These are phyloP conservation scores for Wickerhamiella allomyrinae DNA, from an alignment of 805 yeast genomes.

Conservation along the genomic window DNA sequence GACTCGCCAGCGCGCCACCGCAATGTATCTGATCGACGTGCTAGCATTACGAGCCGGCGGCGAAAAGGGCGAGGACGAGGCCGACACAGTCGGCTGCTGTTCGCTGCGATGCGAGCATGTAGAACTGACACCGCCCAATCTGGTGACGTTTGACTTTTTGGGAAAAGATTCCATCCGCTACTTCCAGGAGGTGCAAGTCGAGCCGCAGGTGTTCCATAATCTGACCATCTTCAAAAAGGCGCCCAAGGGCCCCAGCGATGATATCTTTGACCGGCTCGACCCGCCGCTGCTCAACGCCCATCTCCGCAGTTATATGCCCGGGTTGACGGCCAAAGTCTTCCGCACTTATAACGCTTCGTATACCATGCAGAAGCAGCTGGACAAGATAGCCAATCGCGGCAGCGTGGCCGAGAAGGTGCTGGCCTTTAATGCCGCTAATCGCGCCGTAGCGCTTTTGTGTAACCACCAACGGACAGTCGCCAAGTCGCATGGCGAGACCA, in stretches of 20 bases:
- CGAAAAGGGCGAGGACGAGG: slow-evolving; percentile 93
- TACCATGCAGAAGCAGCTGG: slow-evolving; percentile 92
- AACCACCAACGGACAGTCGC: slow-evolving; percentile 91
- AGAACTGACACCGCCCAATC: slow-evolving; percentile 69
- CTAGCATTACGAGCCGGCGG: slow-evolving; percentile 97
- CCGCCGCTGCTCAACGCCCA: slow-evolving; percentile 74
- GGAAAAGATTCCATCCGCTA: slow-evolving; percentile 93
- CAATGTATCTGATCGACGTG: slow-evolving; percentile 80
- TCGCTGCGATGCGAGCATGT: slow-evolving; percentile 84
- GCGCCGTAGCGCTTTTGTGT: slow-evolving; percentile 91
- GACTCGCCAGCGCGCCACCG: slow-evolving; percentile 85
- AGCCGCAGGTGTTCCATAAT: slow-evolving; percentile 81
- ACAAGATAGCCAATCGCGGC: slow-evolving; percentile 71
- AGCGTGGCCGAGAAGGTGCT: slow-evolving; percentile 78
- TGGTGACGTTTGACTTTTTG: slow-evolving; percentile 76
- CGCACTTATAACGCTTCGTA: slow-evolving; percentile 95
- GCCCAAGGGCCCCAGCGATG: slow-evolving; percentile 87
- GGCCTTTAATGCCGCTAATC: slow-evolving; percentile 83
- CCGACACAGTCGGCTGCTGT: slow-evolving; percentile 97
- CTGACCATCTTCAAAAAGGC: slow-evolving; percentile 71
- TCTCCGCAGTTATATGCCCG: slow-evolving; percentile 80
- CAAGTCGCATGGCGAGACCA: slow-evolving; percentile 68
- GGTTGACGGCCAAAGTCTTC: slow-evolving; percentile 89
- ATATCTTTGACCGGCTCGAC: slow-evolving; percentile 77
- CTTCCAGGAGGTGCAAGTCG: slow-evolving; percentile 86